These are phyloP conservation scores for Pseudocercospora macadamiae DNA, from an alignment of 2,329 filamentous ascomycete species.

Conservation along the genomic window DNA sequence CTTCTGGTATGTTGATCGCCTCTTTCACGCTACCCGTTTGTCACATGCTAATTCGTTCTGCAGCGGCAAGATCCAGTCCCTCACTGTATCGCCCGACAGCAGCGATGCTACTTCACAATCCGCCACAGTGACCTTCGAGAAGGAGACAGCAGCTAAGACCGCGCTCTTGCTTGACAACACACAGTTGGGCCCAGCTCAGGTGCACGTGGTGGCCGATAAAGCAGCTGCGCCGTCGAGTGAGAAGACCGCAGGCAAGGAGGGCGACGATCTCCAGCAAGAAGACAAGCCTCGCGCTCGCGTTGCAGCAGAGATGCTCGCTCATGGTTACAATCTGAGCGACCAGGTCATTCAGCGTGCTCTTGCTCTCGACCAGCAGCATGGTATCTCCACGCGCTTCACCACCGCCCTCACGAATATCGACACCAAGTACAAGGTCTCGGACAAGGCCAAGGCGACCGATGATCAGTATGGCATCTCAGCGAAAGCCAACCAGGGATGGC, in stretches of 20 bases:
- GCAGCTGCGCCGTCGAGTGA: constrained; percentile 52
- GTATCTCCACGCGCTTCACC: constrained; percentile 79
- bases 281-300: constrained; percentile 96
- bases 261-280: constrained; percentile 76
- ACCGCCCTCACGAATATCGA: constrained; percentile 76
- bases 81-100: constrained; percentile 70
- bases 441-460: constrained; percentile 83
- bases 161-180: constrained; percentile 97
- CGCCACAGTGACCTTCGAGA: constrained; percentile 94
- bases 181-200: constrained; percentile 75
- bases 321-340: constrained; percentile 84
- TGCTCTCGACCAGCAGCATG: constrained; percentile 86
- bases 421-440: constrained; percentile 81
- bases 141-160: constrained; percentile 94
- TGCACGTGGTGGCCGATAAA: constrained; percentile 77
- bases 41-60: constrained; percentile 12
- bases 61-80: constrained; percentile 86
- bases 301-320: constrained; percentile 92
- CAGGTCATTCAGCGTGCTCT: constrained; percentile 80
- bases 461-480: constrained; percentile 79
- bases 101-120: constrained; percentile 66
- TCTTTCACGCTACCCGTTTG: constrained; percentile 8
- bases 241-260: constrained; percentile 59
- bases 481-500: constrained; percentile 68
- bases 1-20: constrained; percentile 70